Base-by-base conservation (phyloP, 169 alveolate species). In the Babesia sp. region DNA sequence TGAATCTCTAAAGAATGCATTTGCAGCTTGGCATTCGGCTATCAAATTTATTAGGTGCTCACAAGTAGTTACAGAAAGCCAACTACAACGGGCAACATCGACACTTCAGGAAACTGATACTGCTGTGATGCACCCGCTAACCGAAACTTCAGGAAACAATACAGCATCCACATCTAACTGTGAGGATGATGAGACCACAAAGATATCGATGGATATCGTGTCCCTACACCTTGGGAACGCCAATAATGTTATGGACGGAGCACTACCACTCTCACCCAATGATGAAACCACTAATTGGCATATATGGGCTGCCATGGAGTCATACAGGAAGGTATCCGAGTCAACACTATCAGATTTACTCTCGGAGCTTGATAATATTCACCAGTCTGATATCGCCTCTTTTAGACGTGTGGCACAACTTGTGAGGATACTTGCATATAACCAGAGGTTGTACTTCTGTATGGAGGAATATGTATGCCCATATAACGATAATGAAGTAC, bases 381-480 rank as follows among this genome's bases (percentile, higher is more conserved):
- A 14, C 53, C 18, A 12, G 9, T 12, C 20, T 12, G 20, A 9
- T 1, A 20, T 20, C 7, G 33, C 55, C 6, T 18, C 16, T 0
- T 48, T n/a, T 33, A 4, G 29, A 22, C 60, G 59, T 8, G 11
- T 48, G 7, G 63, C 39, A 3, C 60, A 42, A 14, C 48, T 48
- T 3, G 16, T 64, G 2, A 20, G 63, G 6, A 33, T 9, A 24
- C 5, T 64, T 14, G 28, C 61, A 29, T 48, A 56, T 4, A 2
- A 28, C 29, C 83, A 70, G 26, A 68, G 87, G 2, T 24, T 79
- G 7, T 79, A 79, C 60, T 56, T 79, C 33, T 79, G 87, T 46
- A 0, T 68, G 26, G 87, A 79, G 28, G 82, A 79, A 36, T 79
- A 68, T 28, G 33, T 71, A 31, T 46, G 53, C 37, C 87, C 85